Percentiles rank a stretch among this genome's conserved stretches.
phyloP scores from a whole-genome alignment of 202 grass and related monocot species.

The Elaeis oleifera region DNA sequence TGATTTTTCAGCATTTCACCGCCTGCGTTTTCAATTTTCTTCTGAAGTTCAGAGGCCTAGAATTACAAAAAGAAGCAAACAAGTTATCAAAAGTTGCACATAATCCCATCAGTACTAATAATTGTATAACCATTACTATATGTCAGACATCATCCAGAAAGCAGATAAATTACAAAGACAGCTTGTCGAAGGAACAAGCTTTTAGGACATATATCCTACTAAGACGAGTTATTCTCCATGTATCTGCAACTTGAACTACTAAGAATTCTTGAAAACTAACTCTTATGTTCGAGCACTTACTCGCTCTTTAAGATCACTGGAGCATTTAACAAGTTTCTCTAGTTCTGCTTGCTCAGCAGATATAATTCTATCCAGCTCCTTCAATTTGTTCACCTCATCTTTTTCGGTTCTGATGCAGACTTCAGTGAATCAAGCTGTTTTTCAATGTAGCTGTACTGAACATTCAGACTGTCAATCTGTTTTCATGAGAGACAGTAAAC shows the following conservation, averaged over 20 bases:
- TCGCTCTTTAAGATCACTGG: slow-evolving; percentile 79
- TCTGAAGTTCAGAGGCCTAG: slow-evolving; percentile 83
- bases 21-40: slow-evolving; percentile 87
- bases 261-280: no score
- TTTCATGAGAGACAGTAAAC: slow-evolving; percentile 1
- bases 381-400: slow-evolving; percentile 50
- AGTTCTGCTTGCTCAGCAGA: slow-evolving; percentile 54
- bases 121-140: no score
- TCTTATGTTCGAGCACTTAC: slow-evolving; percentile 28
- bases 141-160: neutral
- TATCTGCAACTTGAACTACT: no score
- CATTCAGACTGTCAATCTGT: slow-evolving; percentile 75
- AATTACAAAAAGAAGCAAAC: slow-evolving; percentile 1
- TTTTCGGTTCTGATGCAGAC: slow-evolving; percentile 58
- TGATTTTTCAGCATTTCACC: slow-evolving; percentile 81
- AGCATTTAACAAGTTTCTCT: slow-evolving; percentile 61
- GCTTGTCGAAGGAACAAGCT: no score
- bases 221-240: no score
- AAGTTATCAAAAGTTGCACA: neutral
- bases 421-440: slow-evolving; percentile 65
- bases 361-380: slow-evolving; percentile 56
- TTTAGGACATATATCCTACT: no score
- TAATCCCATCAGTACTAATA: no score
- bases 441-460: slow-evolving; percentile 61
- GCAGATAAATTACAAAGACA: neutral